Conservation (phyloP, 805 yeast species). For the Diddensiella santjacobensis region DNA sequence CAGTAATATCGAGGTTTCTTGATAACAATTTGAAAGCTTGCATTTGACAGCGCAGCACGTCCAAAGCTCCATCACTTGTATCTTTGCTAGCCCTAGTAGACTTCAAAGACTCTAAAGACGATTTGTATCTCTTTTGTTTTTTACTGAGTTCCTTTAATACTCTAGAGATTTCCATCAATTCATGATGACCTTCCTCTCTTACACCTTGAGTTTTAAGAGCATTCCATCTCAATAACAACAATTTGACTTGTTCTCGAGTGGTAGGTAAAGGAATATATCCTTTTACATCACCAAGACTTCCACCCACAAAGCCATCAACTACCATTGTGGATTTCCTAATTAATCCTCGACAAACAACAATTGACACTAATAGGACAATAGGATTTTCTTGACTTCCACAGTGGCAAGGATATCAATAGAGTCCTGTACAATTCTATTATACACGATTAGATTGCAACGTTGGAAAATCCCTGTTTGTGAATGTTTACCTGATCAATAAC, state of each 20-base stretch:
- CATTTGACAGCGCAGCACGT: slow-evolving; percentile 61
- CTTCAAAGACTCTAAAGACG: slow-evolving; percentile 20
- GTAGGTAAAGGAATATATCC: slow-evolving; percentile 26
- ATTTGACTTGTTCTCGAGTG: slow-evolving; percentile 33
- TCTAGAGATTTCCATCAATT: slow-evolving; percentile 31
- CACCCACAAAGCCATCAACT: no score
- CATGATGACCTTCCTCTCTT: slow-evolving; percentile 27
- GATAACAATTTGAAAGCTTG: slow-evolving; percentile 64
- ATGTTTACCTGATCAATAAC: no score
- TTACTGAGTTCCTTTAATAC: slow-evolving; percentile 26
- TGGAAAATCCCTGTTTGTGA: no score
- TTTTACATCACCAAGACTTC: not conserved
- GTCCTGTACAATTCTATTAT: no score
- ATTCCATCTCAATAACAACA: slow-evolving; percentile 35
- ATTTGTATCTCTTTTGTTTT: slow-evolving; percentile 29
- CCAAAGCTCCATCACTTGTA: slow-evolving; percentile 32
- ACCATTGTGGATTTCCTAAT: no score
- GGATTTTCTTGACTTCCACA: no score
- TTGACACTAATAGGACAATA: no score
- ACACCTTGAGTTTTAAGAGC: slow-evolving; percentile 30
- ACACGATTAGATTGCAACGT: no score
- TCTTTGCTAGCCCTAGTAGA: slow-evolving; percentile 14
- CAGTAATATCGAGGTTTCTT: slow-evolving; percentile 53
- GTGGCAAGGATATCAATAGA: no score
- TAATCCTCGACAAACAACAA: no score